Percentiles rank a stretch among this genome's conserved stretches.
Evolutionary conservation across 306 rosid species (phyloP).

Genomic region (Dalbergia cochinchinensis): DNA sequence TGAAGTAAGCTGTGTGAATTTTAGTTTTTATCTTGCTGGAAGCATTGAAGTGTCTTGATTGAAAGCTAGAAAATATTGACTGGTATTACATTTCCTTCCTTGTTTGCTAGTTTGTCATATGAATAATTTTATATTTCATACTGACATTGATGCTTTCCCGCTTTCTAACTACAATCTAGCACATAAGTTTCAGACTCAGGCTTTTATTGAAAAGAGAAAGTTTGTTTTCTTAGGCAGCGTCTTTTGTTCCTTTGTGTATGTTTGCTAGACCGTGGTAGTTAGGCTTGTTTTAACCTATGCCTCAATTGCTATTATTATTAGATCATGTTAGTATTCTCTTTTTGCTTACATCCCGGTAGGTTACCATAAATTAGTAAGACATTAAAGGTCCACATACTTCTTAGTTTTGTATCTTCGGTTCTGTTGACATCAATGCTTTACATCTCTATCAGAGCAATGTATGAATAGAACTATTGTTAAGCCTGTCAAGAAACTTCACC

Average conservation of each 20-base stretch:
- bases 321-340: slow-evolving; percentile 17
- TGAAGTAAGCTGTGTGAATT: slow-evolving; percentile 69
- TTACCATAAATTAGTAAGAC: slow-evolving; percentile 23
- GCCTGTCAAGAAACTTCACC: slow-evolving; percentile 17
- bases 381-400: slow-evolving; percentile 8
- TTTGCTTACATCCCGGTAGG: background rate
- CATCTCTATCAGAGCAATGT: slow-evolving; percentile 14
- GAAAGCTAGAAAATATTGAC: slow-evolving; percentile 30
- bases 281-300: slow-evolving; percentile 13
- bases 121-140: background rate
- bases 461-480: slow-evolving; percentile 23
- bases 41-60: slow-evolving; percentile 17
- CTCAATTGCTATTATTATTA: background rate
- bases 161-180: slow-evolving; percentile 9
- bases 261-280: background rate
- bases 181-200: background rate
- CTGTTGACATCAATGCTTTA: slow-evolving; percentile 26
- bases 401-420: slow-evolving; percentile 20
- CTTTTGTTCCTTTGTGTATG: background rate
- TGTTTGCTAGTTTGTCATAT: background rate
- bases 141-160: background rate
- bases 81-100: slow-evolving; percentile 24
- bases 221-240: slow-evolving; percentile 15
- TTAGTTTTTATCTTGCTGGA: slow-evolving; percentile 30
- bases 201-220: background rate